These are phyloP conservation scores for Teratosphaeria destructans DNA, from an alignment of 2,329 filamentous ascomycete species.

Conservation along the genomic window DNA sequence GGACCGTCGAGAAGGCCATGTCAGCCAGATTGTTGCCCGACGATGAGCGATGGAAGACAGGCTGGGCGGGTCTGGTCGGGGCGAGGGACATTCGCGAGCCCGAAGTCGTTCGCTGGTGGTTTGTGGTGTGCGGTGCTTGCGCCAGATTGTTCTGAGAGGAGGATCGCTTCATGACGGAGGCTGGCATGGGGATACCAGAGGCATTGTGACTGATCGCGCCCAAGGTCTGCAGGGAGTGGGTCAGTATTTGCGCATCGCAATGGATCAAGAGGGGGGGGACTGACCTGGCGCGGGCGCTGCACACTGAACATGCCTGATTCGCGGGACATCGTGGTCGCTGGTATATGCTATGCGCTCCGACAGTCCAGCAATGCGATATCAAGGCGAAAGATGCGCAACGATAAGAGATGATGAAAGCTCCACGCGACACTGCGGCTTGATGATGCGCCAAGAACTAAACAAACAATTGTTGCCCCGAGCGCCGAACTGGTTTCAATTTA, in stretches of 20 bases:
- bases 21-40: conserved; percentile 72
- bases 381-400: not conserved
- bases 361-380: not conserved
- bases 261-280: conserved; percentile 19
- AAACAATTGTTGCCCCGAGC: not conserved
- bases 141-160: conserved; percentile 60
- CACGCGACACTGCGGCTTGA: not conserved
- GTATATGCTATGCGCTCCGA: not conserved
- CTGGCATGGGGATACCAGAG: conserved; percentile 77
- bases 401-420: not conserved
- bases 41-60: conserved; percentile 74
- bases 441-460: not conserved
- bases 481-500: not conserved
- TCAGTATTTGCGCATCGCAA: conserved; percentile 6
- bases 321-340: conserved; percentile 60
- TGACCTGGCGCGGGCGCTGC: conserved; percentile 80
- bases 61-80: conserved; percentile 71
- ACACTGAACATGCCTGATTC: conserved; percentile 81
- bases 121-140: conserved; percentile 49
- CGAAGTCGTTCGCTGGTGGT: conserved; percentile 73
- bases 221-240: conserved; percentile 54
- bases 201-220: conserved; percentile 68
- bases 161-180: conserved; percentile 87
- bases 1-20: conserved; percentile 70
- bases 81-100: conserved; percentile 79